Evolutionary conservation across 2,329 filamentous ascomycete species (phyloP), one percentile per base, ranked within the genome.

Genomic region (Colletotrichum lupini): DNA sequence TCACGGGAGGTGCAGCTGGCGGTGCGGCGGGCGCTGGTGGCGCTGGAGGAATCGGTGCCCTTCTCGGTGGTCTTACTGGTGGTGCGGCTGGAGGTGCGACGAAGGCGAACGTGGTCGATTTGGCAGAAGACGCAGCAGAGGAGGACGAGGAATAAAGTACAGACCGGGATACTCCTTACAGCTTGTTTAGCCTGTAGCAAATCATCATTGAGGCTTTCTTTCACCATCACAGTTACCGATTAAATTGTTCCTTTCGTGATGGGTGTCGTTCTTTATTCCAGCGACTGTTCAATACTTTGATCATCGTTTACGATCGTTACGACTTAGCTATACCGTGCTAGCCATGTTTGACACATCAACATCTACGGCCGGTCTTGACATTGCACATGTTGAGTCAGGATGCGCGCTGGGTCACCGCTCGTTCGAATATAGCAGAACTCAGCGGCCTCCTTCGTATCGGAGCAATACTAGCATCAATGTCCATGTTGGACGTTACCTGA

Each of bases 131-230:
- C 64, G 60, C 67, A 26, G 49, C 64, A 63, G 57, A 42, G 64
- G 56, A 55, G 59, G 66, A 64, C 28, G 52, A 60, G n/a, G 19
- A 70, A 66, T 70, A 61, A 69, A 42, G 8, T 61, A 70, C 55
- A 57, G 55, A 61, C n/a, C 28, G 49, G 67, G 56, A 65, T 73
- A 61, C 56, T 70, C 53, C 55, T 65, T 70, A 67, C 49, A 61
- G 60, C 35, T 73, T 65, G 56, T 59, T 73, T 66, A 70, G 59
- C 56, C 56, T 70, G 35, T 70, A 52, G 70, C 67, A 70, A 73
- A 70, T 70, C 60, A 65, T 70, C 59, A 69, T 57, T 57, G 66
- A 58, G 53, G 53, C 28, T 63, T 37, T 64, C 65, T 62, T 56
- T 72, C 68, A 46, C 3, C 12, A 49, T 11, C 16, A 42, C 24